Evolutionary conservation across 208 protist species (phyloP), one percentile per base, ranked within the genome.

Genomic region (Crithidia thermophila): DNA sequence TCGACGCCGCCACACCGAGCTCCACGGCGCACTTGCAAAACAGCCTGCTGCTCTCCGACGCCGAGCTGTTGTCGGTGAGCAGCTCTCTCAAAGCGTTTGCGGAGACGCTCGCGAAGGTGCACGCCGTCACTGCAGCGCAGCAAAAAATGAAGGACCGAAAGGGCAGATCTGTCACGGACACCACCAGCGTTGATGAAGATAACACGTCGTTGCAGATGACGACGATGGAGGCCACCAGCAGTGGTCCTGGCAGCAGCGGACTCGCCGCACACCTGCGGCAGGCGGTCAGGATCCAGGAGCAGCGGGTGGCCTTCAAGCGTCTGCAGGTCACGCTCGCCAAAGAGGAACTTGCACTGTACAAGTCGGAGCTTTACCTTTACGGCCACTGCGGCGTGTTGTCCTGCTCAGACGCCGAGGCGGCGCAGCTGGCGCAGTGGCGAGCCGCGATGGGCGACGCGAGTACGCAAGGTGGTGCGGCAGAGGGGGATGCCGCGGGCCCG

Each of bases 261-360:
- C 23, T 69, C 7, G 55, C 73, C 0, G 52, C 30, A 1, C 81
- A 86, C 46, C 55, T 84, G 21, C 67, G 75, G n/a, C 58, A 76
- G 25, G 67, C 66, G 2, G 52, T 93, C n/a, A 50, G 56, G 21
- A 67, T 73, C 25, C 58, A 88, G 14, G 72, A 81, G 42, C 58
- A 50, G 14, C 58, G 33, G 2, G 70, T 91, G 13, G 75, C 80
- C 34, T 49, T 65, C 1, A 72, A 68, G 20, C 75, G 87, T 1
- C 64, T 93, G 34, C 61, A 60, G 5, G 67, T 96, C 21, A 68
- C 81, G 10, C 75, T 96, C 4, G 90, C 88, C 46, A 94, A 93
- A 64, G 87, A 94, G 52, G 88, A 96, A 40, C 34, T 96, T 13
- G 83, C 81, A 5, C 60, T 93, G 4, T 96, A 87, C 72, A 91